These are phyloP conservation scores for Nemania bipapillata DNA, from an alignment of 2,329 filamentous ascomycete species.

Conservation along the genomic window DNA sequence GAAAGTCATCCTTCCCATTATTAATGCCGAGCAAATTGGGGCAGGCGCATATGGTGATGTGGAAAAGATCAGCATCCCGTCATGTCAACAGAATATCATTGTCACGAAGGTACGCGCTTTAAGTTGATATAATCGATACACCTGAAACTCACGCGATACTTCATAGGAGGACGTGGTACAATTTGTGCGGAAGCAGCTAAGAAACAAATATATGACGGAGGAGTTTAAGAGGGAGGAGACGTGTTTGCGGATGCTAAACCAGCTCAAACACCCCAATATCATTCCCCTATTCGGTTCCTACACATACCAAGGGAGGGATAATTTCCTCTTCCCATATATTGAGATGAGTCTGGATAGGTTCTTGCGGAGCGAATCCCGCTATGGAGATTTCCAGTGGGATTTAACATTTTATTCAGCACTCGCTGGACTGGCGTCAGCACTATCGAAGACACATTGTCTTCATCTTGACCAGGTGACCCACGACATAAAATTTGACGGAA, in stretches of 20 bases:
- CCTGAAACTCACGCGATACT: neutral
- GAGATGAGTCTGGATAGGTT: slow-evolving; percentile 5
- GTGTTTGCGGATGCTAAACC: slow-evolving; percentile 18
- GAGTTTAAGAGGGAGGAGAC: slow-evolving; percentile 1
- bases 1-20: slow-evolving; percentile 7
- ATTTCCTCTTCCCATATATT: slow-evolving; percentile 17
- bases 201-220: neutral
- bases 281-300: slow-evolving; percentile 11
- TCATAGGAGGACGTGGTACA: neutral
- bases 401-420: slow-evolving; percentile 21
- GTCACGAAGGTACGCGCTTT: neutral
- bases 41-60: neutral
- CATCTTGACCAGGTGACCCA: neutral
- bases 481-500: slow-evolving; percentile 4
- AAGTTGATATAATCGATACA: too few relatives aligned
- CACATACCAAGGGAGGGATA: neutral
- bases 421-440: slow-evolving; percentile 1
- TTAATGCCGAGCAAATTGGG: neutral
- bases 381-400: slow-evolving; percentile 4
- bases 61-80: neutral
- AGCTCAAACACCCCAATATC: slow-evolving; percentile 22
- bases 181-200: neutral
- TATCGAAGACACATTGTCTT: neutral
- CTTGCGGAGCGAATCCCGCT: neutral
- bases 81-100: slow-evolving; percentile 8